A percentile compares a stretch with the other conserved stretches of the same genome.
Conservation (phyloP, 768 basidiomycete genomes). For the Termitomyces sp. region DNA sequence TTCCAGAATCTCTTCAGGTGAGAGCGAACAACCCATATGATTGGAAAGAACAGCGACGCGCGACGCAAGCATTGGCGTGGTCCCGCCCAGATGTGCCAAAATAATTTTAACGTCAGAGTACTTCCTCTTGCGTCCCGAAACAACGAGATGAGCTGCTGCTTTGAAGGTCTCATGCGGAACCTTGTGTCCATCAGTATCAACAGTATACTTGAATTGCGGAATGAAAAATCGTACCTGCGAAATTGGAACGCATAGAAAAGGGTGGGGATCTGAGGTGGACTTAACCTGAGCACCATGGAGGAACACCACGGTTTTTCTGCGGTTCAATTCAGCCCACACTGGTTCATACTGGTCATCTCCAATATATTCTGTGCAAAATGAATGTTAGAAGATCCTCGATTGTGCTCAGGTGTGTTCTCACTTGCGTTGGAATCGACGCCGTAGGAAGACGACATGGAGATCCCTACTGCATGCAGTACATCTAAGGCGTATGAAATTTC, state of each 20-base stretch:
- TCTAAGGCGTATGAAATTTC: slow-evolving; percentile 65
- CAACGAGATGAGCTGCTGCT: slow-evolving; percentile 74
- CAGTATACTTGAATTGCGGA: background rate
- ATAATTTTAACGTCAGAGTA: slow-evolving; percentile 60
- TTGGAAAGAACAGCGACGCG: slow-evolving; percentile 65
- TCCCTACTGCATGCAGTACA: slow-evolving; percentile 56
- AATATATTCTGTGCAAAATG: slow-evolving; percentile 46
- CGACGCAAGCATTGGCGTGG: slow-evolving; percentile 57
- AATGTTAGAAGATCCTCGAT: background rate
- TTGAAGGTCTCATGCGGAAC: slow-evolving; percentile 83
- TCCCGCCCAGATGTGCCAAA: slow-evolving; percentile 75
- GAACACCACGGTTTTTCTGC: slow-evolving; percentile 58
- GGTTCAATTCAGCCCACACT: slow-evolving; percentile 69
- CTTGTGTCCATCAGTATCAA: slow-evolving; percentile 26
- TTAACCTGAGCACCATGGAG: slow-evolving; percentile 69
- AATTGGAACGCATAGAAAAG: slow-evolving; percentile 63
- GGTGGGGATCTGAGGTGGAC: slow-evolving; percentile 61
- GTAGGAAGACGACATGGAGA: slow-evolving; percentile 66
- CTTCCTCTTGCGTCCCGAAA: slow-evolving; percentile 62
- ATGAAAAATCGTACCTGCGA: slow-evolving; percentile 44
- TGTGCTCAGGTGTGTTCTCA: slow-evolving; percentile 22
- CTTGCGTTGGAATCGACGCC: slow-evolving; percentile 53
- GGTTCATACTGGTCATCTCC: slow-evolving; percentile 61
- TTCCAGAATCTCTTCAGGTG: slow-evolving; percentile 58
- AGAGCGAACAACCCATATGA: slow-evolving; percentile 68